Base-by-base conservation (phyloP, 2,329 filamentous ascomycete species). In the Diplocarpon rosae region DNA sequence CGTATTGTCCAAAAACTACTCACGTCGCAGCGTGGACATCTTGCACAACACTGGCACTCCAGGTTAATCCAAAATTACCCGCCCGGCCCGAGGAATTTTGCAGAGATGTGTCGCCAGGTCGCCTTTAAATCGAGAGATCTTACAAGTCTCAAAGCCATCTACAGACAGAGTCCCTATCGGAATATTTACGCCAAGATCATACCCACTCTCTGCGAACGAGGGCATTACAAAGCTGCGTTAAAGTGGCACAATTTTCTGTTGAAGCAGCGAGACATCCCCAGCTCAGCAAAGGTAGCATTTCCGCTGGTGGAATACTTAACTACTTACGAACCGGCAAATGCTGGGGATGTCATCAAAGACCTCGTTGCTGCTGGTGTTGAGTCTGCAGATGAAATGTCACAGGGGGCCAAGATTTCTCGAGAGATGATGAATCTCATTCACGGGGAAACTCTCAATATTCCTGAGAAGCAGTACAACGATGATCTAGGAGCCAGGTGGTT, bases 401-500 rank as follows among this genome's bases (percentile, higher is more conserved):
- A 34, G n/a, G 42, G 47, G 17, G 13, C 52, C 11, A 37, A 50
- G 14, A 52, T 57, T 12, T 59, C 58, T 6, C 43, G 59, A 10
- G 60, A 62, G 41, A 55, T 61, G 42, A 55, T 63, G 52, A 63
- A 63, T 49, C 41, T 55, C 16, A 49, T 56, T 37, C 56, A 60
- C 50, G 56, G 55, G 31, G 38, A 60, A 43, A 52, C 53, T 16
- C 49, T 60, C 33, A 45, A 56, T 37, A 52, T 61, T 6, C 43
- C 56, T 15, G 62, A 57, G 30, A 76, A 72, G 48, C 63, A 65
- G 8, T 74, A 78, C 50, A 81, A 76, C 56, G 85, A 92, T 60
- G 65, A 69, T 0, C 72, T 93, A 27, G 82, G 84, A 14, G 83
- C 88, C n/a, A 76, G 80, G 51, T 78, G 87, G 66, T 89, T 95